Evolutionary conservation across 805 yeast genomes (phyloP), one percentile per base, ranked within the genome.

Genomic region (Wickerhamiella galacta): DNA sequence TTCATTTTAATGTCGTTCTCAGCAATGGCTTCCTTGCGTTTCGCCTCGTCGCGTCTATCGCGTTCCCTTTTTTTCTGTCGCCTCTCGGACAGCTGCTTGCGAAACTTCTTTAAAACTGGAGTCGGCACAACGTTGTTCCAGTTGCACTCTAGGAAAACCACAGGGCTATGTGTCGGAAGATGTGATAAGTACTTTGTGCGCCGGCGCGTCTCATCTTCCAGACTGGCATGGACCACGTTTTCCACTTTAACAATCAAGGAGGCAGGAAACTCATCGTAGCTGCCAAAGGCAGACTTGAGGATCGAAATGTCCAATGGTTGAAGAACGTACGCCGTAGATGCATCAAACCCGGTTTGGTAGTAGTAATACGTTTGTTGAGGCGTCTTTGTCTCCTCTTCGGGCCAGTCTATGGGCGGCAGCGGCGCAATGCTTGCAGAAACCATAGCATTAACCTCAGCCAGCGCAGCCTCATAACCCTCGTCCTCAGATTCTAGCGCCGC

Each of bases 61-160:
- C 47, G 44, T 23, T 34, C 36, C n/a, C 33, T 32, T 30, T 44
- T 37, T 6, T 41, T 35, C 20, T 36, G 30, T 11, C 51, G 34
- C 6, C 55, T 41, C 19, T 39, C 43, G 3, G 32, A 29, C 11
- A 54, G 39, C 25, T 51, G 51, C 18, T 41, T 34, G 12, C 38
- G 25, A 33, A 50, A 55, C 24, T 36, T 40, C 3, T 30, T 24
- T 19, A 52, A 36, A 0, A 46, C 48, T 33, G 38, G 48, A 40
- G 47, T 48, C 27, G 41, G 50, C 25, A 47, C 37, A 31, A 45
- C 50, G 60, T 59, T 44, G 48, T 46, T 53, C 96, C 96, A 87
- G 49, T 81, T 75, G 32, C 94, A 67, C 45, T 90, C 96, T 34
- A 90, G 49, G 40, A 80, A 72, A 8, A 83, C 92, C 27, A 87